These are phyloP conservation scores for Nitzschia palea DNA, from an alignment of 108 stramenopile species.

Conservation along the genomic window DNA sequence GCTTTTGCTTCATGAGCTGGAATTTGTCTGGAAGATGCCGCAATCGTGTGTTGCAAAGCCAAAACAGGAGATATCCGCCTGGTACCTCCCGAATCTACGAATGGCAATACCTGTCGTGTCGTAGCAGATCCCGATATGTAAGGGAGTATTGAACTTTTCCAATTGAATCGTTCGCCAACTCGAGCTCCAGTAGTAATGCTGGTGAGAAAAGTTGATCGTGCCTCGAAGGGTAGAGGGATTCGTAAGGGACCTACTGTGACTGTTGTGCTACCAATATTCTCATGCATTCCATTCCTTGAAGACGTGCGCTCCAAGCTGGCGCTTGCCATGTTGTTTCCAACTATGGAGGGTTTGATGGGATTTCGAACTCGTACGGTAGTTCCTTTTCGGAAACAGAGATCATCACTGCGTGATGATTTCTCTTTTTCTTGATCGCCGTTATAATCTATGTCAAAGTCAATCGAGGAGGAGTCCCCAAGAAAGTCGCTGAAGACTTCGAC, in stretches of 20 bases:
- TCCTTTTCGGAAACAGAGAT: conserved; percentile 39
- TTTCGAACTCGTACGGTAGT: conserved; percentile 44
- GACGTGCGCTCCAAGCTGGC: conserved; percentile 53
- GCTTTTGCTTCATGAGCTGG: conserved; percentile 79
- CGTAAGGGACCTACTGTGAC: conserved; percentile 52
- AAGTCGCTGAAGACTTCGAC: conserved; percentile 71
- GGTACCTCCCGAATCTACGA: conserved; percentile 6
- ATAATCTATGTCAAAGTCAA: neutral
- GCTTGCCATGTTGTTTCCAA: conserved; percentile 45
- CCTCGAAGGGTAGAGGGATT: conserved; percentile 42
- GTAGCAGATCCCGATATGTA: conserved; percentile 64
- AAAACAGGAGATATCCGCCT: conserved; percentile 13
- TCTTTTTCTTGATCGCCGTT: conserved; percentile 1
- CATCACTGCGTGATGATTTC: conserved; percentile 8
- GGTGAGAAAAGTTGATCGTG: conserved; percentile 35
- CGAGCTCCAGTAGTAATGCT: conserved; percentile 44
- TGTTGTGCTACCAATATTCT: conserved; percentile 53
- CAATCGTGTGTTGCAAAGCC: conserved; percentile 62
- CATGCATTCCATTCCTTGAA: conserved; percentile 40
- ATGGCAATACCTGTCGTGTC: conserved; percentile 64
- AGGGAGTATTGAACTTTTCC: conserved; percentile 23
- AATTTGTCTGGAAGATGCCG: conserved; percentile 59
- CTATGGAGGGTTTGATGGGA: conserved; percentile 27
- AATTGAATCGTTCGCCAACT: neutral
- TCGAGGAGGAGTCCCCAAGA: conserved; percentile 47